Evolutionary conservation across 768 basidiomycete genomes (phyloP), one percentile per base, ranked within the genome.

Genomic region (Russula virescens): DNA sequence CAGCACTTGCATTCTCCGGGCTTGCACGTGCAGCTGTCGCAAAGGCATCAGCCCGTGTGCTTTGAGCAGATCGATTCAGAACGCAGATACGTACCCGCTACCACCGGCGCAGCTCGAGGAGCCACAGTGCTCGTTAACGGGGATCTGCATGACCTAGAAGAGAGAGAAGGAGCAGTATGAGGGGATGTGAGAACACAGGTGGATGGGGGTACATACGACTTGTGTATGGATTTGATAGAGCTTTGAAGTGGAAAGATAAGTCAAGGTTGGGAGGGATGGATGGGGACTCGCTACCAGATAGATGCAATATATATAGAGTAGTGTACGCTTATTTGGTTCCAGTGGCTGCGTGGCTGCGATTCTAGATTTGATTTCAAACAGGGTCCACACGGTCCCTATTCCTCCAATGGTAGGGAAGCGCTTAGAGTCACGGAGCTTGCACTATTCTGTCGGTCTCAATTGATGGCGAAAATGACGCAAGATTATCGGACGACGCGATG

Each of bases 1-100:
- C 51, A 60, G 45, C 59, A 60, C 13, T 60, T 60, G 59, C 59
- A 60, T 5, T 47, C 34, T 4, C 59, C 59, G 2, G 34, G 42
- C 7, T 46, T 26, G 60, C 60, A 55, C 35, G 2, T 0, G 21
- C 60, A 54, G 26, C 60, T 61, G 45, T 8, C 3, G 31, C 14
- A 47, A 16, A 4, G 19, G 25, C 5, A 14, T 61, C 45, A 61
- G 35, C 19, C 0, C 19, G 2, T n/a, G 19, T 19, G 5, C 19
- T 26, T n/a, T 19, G 8, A 23, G 25, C 0, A 8, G 31, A 31
- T 31, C 31, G 8, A 18, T 26, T 9, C 18, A 5, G 43, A 45
- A 43, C 1, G 31, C 13, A 8, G 14, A 53, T 26, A 60, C 59
- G 16, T 8, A 60, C 59, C 18, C n/a, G 0, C 0, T 3, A 14